Conservation (phyloP, 495 filamentous ascomycete species). For the Aspergillus panamensis region DNA sequence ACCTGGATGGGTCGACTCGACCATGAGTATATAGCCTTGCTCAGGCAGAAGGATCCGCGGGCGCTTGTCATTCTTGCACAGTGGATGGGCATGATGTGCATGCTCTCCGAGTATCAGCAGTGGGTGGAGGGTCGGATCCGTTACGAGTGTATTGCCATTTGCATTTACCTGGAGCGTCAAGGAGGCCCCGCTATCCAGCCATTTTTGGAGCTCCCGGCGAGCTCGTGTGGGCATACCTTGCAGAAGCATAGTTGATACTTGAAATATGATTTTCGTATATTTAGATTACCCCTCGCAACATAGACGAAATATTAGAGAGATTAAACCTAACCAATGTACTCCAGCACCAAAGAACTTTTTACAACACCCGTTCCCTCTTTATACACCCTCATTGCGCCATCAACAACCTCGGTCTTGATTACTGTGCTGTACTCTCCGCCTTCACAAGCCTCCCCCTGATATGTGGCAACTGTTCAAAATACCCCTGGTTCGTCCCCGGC, state of each 20-base stretch:
- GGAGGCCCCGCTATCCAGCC: conserved; percentile 13
- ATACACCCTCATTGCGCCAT: too few species aligned
- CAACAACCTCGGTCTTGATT: neutral
- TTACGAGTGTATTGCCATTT: conserved; percentile 38
- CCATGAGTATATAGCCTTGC: conserved; percentile 27
- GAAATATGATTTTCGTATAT: too few species aligned
- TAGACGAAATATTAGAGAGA: too few species aligned
- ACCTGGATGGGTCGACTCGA: conserved; percentile 35
- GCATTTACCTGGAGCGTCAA: conserved; percentile 31
- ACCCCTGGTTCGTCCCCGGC: conserved; percentile 3
- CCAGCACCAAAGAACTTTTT: neutral
- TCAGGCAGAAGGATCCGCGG: conserved; percentile 34
- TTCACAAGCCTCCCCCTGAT: conserved; percentile 4
- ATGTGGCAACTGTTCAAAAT: conserved; percentile 6
- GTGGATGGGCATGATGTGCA: conserved; percentile 39
- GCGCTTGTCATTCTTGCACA: conserved; percentile 39
- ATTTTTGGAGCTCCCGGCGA: conserved; percentile 51
- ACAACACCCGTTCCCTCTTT: too few species aligned
- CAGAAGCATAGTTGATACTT: too few species aligned
- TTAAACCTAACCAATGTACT: too few species aligned
- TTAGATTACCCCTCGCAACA: neutral
- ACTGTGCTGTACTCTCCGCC: neutral
- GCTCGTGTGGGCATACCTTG: conserved; percentile 64
- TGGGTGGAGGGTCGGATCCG: conserved; percentile 32
- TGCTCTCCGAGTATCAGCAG: conserved; percentile 22